A percentile compares a stretch with the other conserved stretches of the same genome.
These are phyloP conservation scores for Cyanidioschyzon merolae DNA, from an alignment of 23 red algal genomes.

Conservation along the genomic window DNA sequence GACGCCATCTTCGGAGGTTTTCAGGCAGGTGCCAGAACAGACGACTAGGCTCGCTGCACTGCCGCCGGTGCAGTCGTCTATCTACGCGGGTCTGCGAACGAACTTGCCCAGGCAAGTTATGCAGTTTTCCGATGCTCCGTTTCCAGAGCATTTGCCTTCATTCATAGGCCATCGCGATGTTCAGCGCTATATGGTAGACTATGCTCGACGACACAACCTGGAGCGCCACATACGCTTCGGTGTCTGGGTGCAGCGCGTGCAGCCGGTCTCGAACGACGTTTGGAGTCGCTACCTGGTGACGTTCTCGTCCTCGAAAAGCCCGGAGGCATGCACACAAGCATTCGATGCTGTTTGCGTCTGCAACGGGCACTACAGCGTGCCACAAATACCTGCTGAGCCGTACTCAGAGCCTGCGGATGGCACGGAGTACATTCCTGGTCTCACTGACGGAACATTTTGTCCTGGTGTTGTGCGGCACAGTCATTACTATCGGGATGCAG, in stretches of 20 bases:
- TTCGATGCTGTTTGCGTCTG: conserved; percentile 71
- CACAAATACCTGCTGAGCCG: conserved; percentile 19
- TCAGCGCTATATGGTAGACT: conserved; percentile 15
- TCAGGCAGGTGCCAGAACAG: too few species aligned
- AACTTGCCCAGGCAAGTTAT: conserved; percentile 73
- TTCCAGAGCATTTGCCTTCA: conserved; percentile 20
- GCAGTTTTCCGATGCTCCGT: conserved; percentile 40
- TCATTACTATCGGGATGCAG: conserved; percentile 35
- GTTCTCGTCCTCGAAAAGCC: background rate
- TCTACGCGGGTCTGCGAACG: conserved; percentile 50
- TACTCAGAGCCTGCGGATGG: background rate
- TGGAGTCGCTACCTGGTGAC: background rate
- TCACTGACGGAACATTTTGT: conserved; percentile 11
- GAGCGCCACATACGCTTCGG: conserved; percentile 22
- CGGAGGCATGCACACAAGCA: background rate
- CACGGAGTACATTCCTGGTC: background rate
- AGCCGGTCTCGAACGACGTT: background rate
- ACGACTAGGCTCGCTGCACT: background rate
- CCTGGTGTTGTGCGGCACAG: conserved; percentile 35
- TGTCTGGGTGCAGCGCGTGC: background rate
- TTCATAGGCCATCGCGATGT: conserved; percentile 22
- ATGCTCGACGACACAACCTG: conserved; percentile 10
- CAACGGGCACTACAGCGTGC: conserved; percentile 67
- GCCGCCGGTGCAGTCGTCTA: conserved; percentile 21
- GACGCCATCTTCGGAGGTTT: background rate